Evolutionary conservation across 2,329 filamentous ascomycete species (phyloP), one percentile per base, ranked within the genome.

Genomic region (Phialemoniopsis sp.): DNA sequence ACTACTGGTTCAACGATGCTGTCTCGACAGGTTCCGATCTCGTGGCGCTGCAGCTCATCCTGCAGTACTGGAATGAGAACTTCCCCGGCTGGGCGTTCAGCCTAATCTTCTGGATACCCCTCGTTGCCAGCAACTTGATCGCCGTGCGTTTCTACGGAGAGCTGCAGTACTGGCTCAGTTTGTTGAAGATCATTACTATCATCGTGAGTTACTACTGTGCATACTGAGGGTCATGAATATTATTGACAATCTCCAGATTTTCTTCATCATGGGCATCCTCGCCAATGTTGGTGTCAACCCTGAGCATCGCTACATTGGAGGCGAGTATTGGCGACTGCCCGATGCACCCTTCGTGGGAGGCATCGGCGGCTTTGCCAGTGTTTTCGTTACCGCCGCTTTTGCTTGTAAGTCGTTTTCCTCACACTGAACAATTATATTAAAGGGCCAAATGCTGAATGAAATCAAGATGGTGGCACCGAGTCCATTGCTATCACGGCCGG

Each of bases 1-100:
- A 78, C 47, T 78, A 77, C 55, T 84, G 78, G 78, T 81, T 82
- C 50, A 82, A 84, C 53, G 78, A 83, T 57, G 79, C 78, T 2
- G 72, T 78, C 1, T 72, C 69, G 0, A 77, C 72, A 2, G 80
- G 79, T 0, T 66, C 77, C 0, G 80, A 85, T 58, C 59, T 84
- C 18, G 75, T 82, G 15, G 70, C 76, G 0, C 54, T 78, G 28
- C 75, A 79, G 52, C 58, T 84, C 3, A 52, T 84, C 2, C 57
- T 82, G 38, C 58, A 78, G 35, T 83, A 79, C 52, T 84, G 80
- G 79, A 74, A 70, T 29, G 69, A 76, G 33, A 69, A 72, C 43
- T 78, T 85, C 37, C 80, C 80, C 0, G 78, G 78, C 2, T 82
- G 78, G 70, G 80, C 72, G 0, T 62, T 83, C 33, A 80, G 76